phyloP scores from a whole-genome alignment of 2,329 filamentous ascomycete species.

The Ophiostoma sp. region DNA sequence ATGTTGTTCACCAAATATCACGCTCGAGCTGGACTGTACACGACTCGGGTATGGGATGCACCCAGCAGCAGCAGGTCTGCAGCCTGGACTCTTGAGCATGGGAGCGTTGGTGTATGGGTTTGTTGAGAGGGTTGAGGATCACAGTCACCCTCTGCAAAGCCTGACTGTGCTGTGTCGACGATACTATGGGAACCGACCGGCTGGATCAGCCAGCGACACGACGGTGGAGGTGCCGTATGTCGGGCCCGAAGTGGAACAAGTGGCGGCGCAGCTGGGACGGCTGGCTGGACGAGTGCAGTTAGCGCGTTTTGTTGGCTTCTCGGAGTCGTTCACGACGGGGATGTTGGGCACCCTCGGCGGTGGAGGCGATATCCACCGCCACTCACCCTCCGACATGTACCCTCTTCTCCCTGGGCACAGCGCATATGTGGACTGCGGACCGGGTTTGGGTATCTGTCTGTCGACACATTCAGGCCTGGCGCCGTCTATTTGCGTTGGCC shows the following conservation, averaged over 20 bases:
- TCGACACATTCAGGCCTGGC: constrained; percentile 14
- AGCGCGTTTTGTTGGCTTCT: constrained; percentile 42
- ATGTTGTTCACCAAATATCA: constrained; percentile 39
- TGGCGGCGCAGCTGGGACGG: constrained; percentile 38
- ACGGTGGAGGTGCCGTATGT: constrained; percentile 33
- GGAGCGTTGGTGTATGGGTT: constrained; percentile 36
- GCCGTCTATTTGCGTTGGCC: not conserved
- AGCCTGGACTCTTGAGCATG: constrained; percentile 33
- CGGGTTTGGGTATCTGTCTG: constrained; percentile 13
- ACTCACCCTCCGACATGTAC: constrained; percentile 37
- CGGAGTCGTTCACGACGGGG: not conserved
- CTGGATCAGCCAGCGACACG: constrained; percentile 22
- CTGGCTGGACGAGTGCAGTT: constrained; percentile 38
- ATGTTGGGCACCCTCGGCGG: not conserved
- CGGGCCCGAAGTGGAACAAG: constrained; percentile 27
- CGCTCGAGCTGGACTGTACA: constrained; percentile 46
- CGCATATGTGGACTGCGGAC: constrained; percentile 29
- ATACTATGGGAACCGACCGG: constrained; percentile 25
- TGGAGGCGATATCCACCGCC: constrained; percentile 26
- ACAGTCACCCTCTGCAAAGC: not conserved
- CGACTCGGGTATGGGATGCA: constrained; percentile 39
- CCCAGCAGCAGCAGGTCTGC: constrained; percentile 32
- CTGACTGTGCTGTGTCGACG: constrained; percentile 17
- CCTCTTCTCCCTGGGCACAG: constrained; percentile 36
- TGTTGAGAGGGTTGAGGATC: constrained; percentile 32